Percentiles rank a stretch among this genome's conserved stretches.
phyloP scores from a whole-genome alignment of 169 alveolate genomes.

The Cryptosporidium andersoni region DNA sequence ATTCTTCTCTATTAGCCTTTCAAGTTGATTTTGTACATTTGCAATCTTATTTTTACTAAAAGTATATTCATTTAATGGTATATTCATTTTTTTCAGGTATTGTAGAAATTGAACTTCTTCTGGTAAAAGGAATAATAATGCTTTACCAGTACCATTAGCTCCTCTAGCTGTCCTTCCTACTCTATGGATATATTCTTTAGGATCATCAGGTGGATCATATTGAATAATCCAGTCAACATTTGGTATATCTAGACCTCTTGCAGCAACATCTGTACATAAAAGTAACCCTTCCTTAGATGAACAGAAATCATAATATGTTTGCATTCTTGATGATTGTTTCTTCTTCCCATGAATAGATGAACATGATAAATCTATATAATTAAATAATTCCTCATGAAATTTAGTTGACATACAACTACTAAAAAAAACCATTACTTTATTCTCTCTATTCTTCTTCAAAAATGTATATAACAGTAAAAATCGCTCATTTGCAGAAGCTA shows the following conservation, averaged over 20 bases:
- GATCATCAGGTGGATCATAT: constrained; percentile 99
- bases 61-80: constrained; percentile 95
- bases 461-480: constrained; percentile 95
- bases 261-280: constrained; percentile 99
- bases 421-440: constrained; percentile 97
- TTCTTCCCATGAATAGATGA: constrained; percentile 96
- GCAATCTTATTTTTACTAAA: constrained; percentile 95
- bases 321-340: constrained; percentile 93
- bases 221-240: constrained; percentile 98
- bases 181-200: constrained; percentile 99
- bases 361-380: constrained; percentile 96
- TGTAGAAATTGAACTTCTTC: constrained; percentile 94
- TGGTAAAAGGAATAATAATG: constrained; percentile 95
- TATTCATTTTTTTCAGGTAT: constrained; percentile 89
- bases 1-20: constrained; percentile 96
- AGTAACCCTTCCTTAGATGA: constrained; percentile 92
- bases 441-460: constrained; percentile 92
- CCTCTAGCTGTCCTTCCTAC: constrained; percentile 99
- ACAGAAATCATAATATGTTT: constrained; percentile 94
- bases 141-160: constrained; percentile 94
- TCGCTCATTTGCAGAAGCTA: constrained; percentile 94
- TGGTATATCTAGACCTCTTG: constrained; percentile 99
- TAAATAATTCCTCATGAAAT: constrained; percentile 96
- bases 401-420: constrained; percentile 97
- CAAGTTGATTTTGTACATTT: constrained; percentile 94